Evolutionary conservation across 306 rosid species (phyloP), one percentile per base, ranked within the genome.

Genomic region (Lathyrus sativus): DNA sequence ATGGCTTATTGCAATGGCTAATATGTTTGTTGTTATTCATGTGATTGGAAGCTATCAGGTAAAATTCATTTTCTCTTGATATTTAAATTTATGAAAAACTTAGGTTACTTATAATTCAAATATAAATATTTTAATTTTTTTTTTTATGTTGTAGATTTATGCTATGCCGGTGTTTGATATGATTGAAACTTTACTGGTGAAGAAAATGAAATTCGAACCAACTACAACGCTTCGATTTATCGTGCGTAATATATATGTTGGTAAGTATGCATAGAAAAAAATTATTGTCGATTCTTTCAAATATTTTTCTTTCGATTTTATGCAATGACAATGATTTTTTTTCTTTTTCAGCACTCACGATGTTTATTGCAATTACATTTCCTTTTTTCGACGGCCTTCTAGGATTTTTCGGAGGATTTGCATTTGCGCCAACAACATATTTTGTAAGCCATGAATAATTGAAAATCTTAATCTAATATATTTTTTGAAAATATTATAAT

Each of bases 1-100:
- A 3, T 93, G 97, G 97, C 91, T 93, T 9, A 86, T 93, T 44
- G 97, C 87, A 26, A 69, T 19, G 73, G 98, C 97, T 59, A 93
- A 93, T 84, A 39, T 88, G 84, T 90, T 93, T 61, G 97, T 93
- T 58, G 97, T 93, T 73, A 18, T 93, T 63, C 98, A 90, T 72
- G 93, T 93, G 8, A 90, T 93, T 67, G 98, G 98, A 78, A 78
- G 98, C 74, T 93, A 93, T 59, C 98, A 92, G 96, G 98, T 92
- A n/a, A 68, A 14, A 19, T 56, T 39, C 51, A 11, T 5, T 26
- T 29, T 60, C 11, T 73, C 4, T 58, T 0, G 2, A n/a, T n/a
- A n/a, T n/a, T n/a, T n/a, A n/a, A n/a, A n/a, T n/a, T n/a, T n/a
- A n/a, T n/a, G n/a, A n/a, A n/a, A n/a, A n/a, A n/a, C n/a, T n/a